phyloP scores from a whole-genome alignment of 129 eudicot genomes.

The Pseudognaphalium luteoalbum region DNA sequence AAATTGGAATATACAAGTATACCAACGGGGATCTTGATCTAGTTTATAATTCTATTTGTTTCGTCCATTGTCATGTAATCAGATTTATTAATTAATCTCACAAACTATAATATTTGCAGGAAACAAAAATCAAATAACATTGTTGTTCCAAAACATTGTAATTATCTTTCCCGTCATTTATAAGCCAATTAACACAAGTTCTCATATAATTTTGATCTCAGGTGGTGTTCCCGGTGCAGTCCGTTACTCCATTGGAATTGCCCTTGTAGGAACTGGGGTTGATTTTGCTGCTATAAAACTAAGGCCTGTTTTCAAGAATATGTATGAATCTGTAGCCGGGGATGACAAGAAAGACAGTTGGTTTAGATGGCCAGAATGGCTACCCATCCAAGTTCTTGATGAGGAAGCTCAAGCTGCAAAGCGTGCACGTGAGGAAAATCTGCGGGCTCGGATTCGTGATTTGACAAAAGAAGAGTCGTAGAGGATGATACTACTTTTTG shows the following conservation, averaged over 20 bases:
- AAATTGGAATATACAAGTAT: neutral
- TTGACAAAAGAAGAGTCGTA: conserved; percentile 63
- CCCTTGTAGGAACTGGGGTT: conserved; percentile 74
- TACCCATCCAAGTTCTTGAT: conserved; percentile 81
- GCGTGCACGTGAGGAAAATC: conserved; percentile 66
- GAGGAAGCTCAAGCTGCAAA: conserved; percentile 96
- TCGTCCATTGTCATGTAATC: neutral
- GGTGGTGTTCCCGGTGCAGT: conserved; percentile 74
- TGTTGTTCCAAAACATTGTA: too few species aligned
- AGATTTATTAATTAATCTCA: neutral
- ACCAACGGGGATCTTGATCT: neutral
- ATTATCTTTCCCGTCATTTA: too few species aligned
- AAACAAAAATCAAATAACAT: too few species aligned
- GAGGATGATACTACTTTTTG: conserved; percentile 8
- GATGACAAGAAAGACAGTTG: conserved; percentile 43
- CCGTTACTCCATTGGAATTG: conserved; percentile 75
- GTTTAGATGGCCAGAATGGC: conserved; percentile 88
- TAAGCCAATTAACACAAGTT: conserved; percentile 17
- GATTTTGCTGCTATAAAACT: conserved; percentile 66
- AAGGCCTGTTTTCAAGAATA: conserved; percentile 40
- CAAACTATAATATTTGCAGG: neutral
- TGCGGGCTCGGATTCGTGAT: conserved; percentile 63
- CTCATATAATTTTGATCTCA: conserved; percentile 23
- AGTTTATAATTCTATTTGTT: neutral
- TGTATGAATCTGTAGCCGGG: conserved; percentile 19